Base-by-base conservation (phyloP, 352 stramenopile genomes). In the Phytophthora rubi region DNA sequence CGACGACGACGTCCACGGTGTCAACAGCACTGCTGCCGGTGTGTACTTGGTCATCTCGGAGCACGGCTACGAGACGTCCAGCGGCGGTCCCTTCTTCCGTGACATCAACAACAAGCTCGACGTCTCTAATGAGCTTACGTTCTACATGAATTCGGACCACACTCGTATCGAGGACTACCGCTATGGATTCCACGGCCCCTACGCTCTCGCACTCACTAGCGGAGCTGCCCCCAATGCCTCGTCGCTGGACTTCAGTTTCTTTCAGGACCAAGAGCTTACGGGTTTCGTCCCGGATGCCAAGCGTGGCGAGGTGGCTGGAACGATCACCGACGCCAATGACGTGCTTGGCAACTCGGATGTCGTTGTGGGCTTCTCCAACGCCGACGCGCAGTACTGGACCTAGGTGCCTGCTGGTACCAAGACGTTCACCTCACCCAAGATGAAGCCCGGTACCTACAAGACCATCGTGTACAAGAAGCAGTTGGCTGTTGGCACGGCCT, bases 121-220 rank as follows among this genome's bases (percentile, higher is more conserved):
- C 33, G 71, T 68, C 6, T 77, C 75, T 1, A 87, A 87, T 33
- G 80, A 88, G 59, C 73, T 88, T 30, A 72, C 72, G 59, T 83
- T 88, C 62, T 88, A 88, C 70, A 85, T 88, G 80, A 81, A 84
- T 57, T 88, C 80, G 68, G 80, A 88, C 51, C 80, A 88, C 63
- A 88, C 80, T 8, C 77, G 75, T 49, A 88, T 72, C 1, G 80
- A 85, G 18, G 75, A 81, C 49, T 88, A 88, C 61, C 80, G 80
- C 45, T 84, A 79, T 56, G 80, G 80, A 18, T 85, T 88, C 59
- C 72, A 88, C 65, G 80, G 80, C 1, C 80, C 80, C 3, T 88
- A 83, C 59, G 73, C 80, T 5, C 61, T 88, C 9, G 73, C 74
- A 32, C 63, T 87, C 55, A 88, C 77, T 0, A 76, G 70, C n/a